Evolutionary conservation across 2,329 filamentous ascomycete genomes (phyloP), one percentile per base, ranked within the genome.

Genomic region (Apiospora aurea): DNA sequence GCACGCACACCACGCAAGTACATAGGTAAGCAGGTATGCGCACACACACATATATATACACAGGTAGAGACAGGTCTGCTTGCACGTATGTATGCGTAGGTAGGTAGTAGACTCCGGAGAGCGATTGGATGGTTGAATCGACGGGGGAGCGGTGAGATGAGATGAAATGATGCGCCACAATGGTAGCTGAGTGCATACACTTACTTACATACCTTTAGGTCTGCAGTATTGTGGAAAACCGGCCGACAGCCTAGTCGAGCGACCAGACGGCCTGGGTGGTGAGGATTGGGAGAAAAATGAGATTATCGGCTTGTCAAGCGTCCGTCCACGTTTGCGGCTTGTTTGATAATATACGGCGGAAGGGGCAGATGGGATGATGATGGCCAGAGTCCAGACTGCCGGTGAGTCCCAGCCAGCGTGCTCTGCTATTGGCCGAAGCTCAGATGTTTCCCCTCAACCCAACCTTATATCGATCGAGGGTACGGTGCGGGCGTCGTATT

Each of bases 391-490:
- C 34, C 57, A 41, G 57, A 64, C 49, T 51, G 49, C 49, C 49
- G 49, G 46, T 49, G 49, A 51, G n/a, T 4, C 21, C 47, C 6
- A 49, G 47, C 44, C 8, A n/a, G 47, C 47, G 47, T 24, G 10
- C 6, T 24, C 10, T 61, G 18, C 18, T 64, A 64, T 64, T 64
- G 34, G 57, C 8, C 34, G 57, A 2, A 64, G 34, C 57, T 64
- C 18, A 64, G 29, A 61, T 61, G 29, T 61, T 61, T 61, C 53
- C 53, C 53, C 53, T 38, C 53, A 41, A 64, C 49, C 24, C 49
- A 41, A 64, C 57, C 57, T 64, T 41, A 24, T 41, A 24, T 24
- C 41, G 57, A 21, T 64, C 57, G 34, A 41, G 34, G 57, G 29
- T 11, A 61, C 53, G 14, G 10, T 34, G 51, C 51, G 51, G 51